These are phyloP conservation scores for Phallus indusiatus DNA, from an alignment of 768 basidiomycete species.

Conservation along the genomic window DNA sequence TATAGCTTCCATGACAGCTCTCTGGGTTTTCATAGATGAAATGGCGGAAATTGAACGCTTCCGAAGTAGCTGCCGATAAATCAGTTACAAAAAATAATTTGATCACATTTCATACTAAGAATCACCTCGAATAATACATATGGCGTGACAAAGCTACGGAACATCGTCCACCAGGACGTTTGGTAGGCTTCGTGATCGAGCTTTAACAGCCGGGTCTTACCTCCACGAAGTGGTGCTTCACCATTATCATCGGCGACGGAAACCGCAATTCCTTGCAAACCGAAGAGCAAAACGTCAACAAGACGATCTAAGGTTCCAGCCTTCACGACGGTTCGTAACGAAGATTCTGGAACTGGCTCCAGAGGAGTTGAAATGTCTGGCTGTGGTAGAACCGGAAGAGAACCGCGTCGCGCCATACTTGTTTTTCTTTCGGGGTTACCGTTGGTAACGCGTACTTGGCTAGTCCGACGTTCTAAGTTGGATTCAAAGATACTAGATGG, in stretches of 20 bases:
- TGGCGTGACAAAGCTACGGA: conserved; percentile 74
- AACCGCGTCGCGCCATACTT: conserved; percentile 65
- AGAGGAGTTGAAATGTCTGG: conserved; percentile 51
- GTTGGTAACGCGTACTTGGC: conserved; percentile 59
- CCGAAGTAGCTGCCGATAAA: conserved; percentile 49
- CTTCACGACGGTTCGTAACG: conserved; percentile 66
- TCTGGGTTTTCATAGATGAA: conserved; percentile 31
- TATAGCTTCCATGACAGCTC: conserved; percentile 51
- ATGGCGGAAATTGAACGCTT: conserved; percentile 51
- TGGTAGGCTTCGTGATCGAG: conserved; percentile 69
- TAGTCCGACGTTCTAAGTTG: conserved; percentile 25
- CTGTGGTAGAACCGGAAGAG: conserved; percentile 67
- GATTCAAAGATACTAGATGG: conserved; percentile 57
- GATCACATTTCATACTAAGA: neutral
- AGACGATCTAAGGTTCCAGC: conserved; percentile 70
- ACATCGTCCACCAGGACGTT: conserved; percentile 75
- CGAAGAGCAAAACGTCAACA: conserved; percentile 68
- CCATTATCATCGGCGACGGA: conserved; percentile 83
- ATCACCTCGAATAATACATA: conserved; percentile 77
- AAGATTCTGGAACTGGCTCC: conserved; percentile 46
- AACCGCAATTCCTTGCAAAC: conserved; percentile 66
- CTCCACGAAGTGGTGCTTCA: conserved; percentile 68
- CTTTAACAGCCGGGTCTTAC: conserved; percentile 60
- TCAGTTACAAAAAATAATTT: neutral
- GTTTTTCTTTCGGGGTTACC: conserved; percentile 68